Evolutionary conservation across 768 basidiomycete species (phyloP), one percentile per base, ranked within the genome.

Genomic region (Serendipita sp.): DNA sequence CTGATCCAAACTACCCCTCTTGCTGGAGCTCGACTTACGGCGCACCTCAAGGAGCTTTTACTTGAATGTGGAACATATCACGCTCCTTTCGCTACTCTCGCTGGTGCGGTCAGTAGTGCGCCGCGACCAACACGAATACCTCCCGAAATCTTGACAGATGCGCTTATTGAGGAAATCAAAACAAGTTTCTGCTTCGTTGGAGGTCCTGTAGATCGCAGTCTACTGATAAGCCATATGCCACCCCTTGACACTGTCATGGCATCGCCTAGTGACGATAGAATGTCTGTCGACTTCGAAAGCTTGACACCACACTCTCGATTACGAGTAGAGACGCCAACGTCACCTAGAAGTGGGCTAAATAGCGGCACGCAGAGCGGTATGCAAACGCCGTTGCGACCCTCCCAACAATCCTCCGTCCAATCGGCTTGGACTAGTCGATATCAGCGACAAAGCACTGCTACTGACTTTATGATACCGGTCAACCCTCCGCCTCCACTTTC

Each of bases 141-240:
- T 1, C 78, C 81, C 68, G 88, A 88, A 68, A 76, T 95, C 33
- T 78, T 97, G 43, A 86, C 87, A 1, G 88, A 91, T 63, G 74
- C 77, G 1, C 76, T 94, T n/a, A 73, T 96, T 15, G 92, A 97
- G 73, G 87, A 93, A 68, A 85, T 97, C 66, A 90, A 96, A 73
- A 87, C 87, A 1, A 83, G 92, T 2, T 87, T 84, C 64, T 94
- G 90, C 71, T 93, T 96, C 68, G 94, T 97, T 29, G 85, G 88
- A 31, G 77, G 80, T 3, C 72, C 78, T 0, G 75, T 89, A 44
- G 81, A 80, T 55, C 66, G 70, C 6, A 69, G 72, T 33, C 23
- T 60, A 36, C 27, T 34, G 27, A 36, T 33, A 13, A 50, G 53
- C 2, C 43, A 64, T 40, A 2, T 64, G 27, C 31, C 46, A 27